Evolutionary conservation across 345 rosid genomes (phyloP).

Genomic region (Reutealis trisperma): DNA sequence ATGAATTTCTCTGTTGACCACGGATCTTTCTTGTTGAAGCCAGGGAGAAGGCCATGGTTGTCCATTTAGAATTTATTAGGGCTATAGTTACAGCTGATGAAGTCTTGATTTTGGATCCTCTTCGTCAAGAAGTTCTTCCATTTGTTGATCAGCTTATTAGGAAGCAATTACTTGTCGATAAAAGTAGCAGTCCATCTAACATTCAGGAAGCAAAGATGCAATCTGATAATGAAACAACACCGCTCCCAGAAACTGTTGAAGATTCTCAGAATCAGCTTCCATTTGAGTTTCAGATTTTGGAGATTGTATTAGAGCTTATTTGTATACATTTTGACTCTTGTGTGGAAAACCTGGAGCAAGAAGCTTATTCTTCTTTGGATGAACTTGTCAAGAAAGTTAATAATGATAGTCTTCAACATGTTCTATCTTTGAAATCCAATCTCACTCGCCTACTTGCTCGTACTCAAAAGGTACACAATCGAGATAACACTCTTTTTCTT

Average conservation of each 20-base stretch:
- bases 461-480: constrained; percentile 70
- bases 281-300: constrained; percentile 95
- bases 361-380: constrained; percentile 85
- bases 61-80: constrained; percentile 75
- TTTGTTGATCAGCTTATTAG: constrained; percentile 58
- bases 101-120: constrained; percentile 75
- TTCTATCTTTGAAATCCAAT: constrained; percentile 82
- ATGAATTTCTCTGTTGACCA: neutral
- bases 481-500: too few relatives aligned
- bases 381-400: constrained; percentile 84
- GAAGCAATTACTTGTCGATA: constrained; percentile 65
- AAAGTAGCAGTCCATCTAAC: constrained; percentile 24
- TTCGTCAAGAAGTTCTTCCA: constrained; percentile 69
- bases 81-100: constrained; percentile 85
- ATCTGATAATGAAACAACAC: constrained; percentile 44
- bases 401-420: constrained; percentile 88
- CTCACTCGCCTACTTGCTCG: constrained; percentile 88
- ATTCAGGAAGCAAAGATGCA: constrained; percentile 30
- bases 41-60: constrained; percentile 87
- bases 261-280: constrained; percentile 82
- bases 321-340: constrained; percentile 62
- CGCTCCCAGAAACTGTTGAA: constrained; percentile 68
- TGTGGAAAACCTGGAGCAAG: constrained; percentile 71
- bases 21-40: constrained; percentile 46
- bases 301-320: constrained; percentile 83